A percentile compares a stretch with the other conserved stretches of the same genome.
Evolutionary conservation across 2,329 filamentous ascomycete species (phyloP).

Genomic region (Phyllosticta paracitricarpa): DNA sequence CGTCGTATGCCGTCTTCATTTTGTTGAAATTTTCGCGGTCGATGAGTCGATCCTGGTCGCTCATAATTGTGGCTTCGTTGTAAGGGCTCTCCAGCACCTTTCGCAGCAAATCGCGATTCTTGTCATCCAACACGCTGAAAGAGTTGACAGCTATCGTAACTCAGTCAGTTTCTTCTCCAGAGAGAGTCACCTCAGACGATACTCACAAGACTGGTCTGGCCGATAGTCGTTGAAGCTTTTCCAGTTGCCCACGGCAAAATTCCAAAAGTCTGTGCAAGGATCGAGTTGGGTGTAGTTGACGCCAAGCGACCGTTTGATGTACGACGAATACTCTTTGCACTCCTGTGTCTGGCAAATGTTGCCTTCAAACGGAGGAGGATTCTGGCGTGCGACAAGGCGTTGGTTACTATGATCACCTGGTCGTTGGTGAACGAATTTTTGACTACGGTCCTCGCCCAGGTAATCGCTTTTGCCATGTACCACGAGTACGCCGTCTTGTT

Average conservation of each 20-base stretch:
- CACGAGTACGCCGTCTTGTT: background rate
- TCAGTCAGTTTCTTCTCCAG: background rate
- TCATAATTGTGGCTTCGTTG: background rate
- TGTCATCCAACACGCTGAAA: background rate
- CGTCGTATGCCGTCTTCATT: slow-evolving; percentile 53
- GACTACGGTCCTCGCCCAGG: background rate
- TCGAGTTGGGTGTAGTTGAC: slow-evolving; percentile 54
- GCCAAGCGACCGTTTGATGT: slow-evolving; percentile 52
- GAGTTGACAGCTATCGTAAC: background rate
- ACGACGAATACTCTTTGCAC: slow-evolving; percentile 54
- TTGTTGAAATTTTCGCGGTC: slow-evolving; percentile 57
- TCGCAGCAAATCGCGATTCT: background rate
- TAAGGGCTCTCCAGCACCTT: background rate
- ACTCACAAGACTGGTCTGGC: slow-evolving; percentile 40
- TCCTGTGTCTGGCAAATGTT: slow-evolving; percentile 45
- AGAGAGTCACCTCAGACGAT: slow-evolving; percentile 11
- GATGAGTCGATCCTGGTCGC: slow-evolving; percentile 26
- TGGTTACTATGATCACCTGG: background rate
- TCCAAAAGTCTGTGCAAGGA: slow-evolving; percentile 59
- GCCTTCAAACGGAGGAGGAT: background rate
- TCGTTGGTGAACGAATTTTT: background rate
- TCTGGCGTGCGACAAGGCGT: background rate
- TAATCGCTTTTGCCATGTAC: background rate
- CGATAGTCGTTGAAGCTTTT: slow-evolving; percentile 53
- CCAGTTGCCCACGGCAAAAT: slow-evolving; percentile 60